A percentile compares a stretch with the other conserved stretches of the same genome.
These are phyloP conservation scores for Microsporum ferrugineum DNA, from an alignment of 2,329 filamentous ascomycete genomes.

Conservation along the genomic window DNA sequence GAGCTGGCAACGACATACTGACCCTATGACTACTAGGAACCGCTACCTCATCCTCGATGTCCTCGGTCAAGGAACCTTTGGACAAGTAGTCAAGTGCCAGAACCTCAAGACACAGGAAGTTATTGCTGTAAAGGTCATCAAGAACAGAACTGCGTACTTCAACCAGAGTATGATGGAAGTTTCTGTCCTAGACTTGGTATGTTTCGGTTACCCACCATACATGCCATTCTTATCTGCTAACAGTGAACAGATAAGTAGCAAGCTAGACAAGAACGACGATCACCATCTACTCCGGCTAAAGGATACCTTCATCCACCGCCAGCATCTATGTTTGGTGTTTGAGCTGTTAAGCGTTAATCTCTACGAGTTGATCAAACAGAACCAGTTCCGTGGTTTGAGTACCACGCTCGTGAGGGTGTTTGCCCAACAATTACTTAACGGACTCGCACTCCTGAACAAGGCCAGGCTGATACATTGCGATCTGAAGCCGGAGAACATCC, in stretches of 20 bases:
- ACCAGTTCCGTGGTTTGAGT: slow-evolving; percentile 93
- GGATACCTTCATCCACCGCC: slow-evolving; percentile 94
- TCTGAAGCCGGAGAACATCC: slow-evolving; percentile 93
- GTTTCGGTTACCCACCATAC: slow-evolving; percentile 18
- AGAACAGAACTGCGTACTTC: slow-evolving; percentile 97
- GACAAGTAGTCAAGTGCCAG: slow-evolving; percentile 97
- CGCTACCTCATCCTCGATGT: slow-evolving; percentile 96
- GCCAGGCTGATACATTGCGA: slow-evolving; percentile 96
- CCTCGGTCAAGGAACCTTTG: slow-evolving; percentile 91
- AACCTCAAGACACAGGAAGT: slow-evolving; percentile 98
- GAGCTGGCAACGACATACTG: background rate
- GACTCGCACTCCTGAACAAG: slow-evolving; percentile 84
- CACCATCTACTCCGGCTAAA: slow-evolving; percentile 90
- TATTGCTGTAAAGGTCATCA: slow-evolving; percentile 97
- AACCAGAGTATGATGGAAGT: slow-evolving; percentile 99
- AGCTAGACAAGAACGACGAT: slow-evolving; percentile 98
- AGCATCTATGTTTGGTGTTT: slow-evolving; percentile 93
- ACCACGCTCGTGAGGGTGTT: slow-evolving; percentile 96
- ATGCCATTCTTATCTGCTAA: slow-evolving; percentile 1
- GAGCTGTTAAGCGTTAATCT: slow-evolving; percentile 94
- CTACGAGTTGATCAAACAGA: slow-evolving; percentile 98
- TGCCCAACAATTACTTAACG: slow-evolving; percentile 90
- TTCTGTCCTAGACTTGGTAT: slow-evolving; percentile 84
- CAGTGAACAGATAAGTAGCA: slow-evolving; percentile 67
- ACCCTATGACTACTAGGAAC: slow-evolving; percentile 47